Base-by-base conservation (phyloP, 164 flowering plant genomes). In the Tetrastigma voinierianum region DNA sequence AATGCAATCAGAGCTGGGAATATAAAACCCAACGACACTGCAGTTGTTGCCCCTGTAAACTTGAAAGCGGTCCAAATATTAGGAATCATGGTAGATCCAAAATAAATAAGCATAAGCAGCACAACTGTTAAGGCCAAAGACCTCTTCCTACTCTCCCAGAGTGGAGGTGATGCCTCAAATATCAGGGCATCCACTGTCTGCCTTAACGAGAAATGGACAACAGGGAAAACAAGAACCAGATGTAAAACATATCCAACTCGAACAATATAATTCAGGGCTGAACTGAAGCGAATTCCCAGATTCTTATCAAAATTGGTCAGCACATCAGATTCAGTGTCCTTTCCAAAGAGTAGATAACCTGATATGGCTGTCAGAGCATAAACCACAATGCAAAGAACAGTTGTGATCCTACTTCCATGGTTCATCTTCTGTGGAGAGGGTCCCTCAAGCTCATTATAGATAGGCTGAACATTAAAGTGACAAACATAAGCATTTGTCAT, bases 41-140 rank as follows among this genome's bases (percentile, higher is more conserved):
- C 99, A 8, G 98, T 86, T 18, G 98, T 95, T 40, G 98, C 98
- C 18, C 99, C 99, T 17, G 99, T 93, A 74, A 96, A 93, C 76
- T 90, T 96, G 76, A 96, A 96, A 59, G 99, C 99, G 2, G 89
- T 90, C 98, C 99, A 96, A 63, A 95, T 95, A 70, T 75, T 93
- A 5, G 98, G 99, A 64, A 96, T 84, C 91, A 90, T 83, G 2
- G 96, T 89, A 19, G 98, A 96, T 0, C 87, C 96, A 17, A 89
- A 13, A 69, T 89, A 96, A 20, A 87, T 82, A 53, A 89, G 80
- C 3, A 19, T 79, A 68, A 96, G 70, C 44, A 96, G 74, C 25
- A 87, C 83, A 13, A 49, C 76, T 16, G 98, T 96, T 45, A 90
- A 74, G 21, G 57, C 69, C 74, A 87, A 57, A 44, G 84, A 88